phyloP scores from a whole-genome alignment of 768 basidiomycete species.

The Boletales sp. region DNA sequence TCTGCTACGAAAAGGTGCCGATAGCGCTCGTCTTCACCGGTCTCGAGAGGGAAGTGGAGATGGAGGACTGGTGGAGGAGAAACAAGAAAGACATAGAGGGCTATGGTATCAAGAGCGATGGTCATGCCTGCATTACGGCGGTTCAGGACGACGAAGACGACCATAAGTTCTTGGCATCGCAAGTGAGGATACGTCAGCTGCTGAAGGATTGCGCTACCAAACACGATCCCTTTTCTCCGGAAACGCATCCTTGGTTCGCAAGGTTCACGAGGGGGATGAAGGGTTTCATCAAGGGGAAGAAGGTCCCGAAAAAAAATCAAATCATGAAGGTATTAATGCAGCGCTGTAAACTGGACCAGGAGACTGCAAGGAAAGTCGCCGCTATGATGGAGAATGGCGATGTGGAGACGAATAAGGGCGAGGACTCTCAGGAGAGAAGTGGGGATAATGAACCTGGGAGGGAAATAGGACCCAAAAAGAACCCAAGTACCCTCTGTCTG shows the following conservation, averaged over 20 bases:
- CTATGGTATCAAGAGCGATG: constrained; percentile 26
- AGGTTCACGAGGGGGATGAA: constrained; percentile 10
- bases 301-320: constrained; percentile 15
- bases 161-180: constrained; percentile 22
- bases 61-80: constrained; percentile 36
- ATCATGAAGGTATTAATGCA: constrained; percentile 15
- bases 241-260: constrained; percentile 16
- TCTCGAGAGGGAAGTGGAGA: constrained; percentile 31
- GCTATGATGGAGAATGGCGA: constrained; percentile 19
- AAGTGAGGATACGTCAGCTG: constrained; percentile 16
- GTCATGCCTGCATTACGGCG: constrained; percentile 30
- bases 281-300: constrained; percentile 13
- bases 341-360: constrained; percentile 26
- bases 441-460: not conserved
- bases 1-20: constrained; percentile 37
- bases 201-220: constrained; percentile 14
- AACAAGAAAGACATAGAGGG: constrained; percentile 21
- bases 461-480: not conserved
- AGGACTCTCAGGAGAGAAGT: not conserved
- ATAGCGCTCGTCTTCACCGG: constrained; percentile 39
- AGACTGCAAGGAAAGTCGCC: constrained; percentile 22
- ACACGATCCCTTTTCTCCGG: constrained; percentile 10
- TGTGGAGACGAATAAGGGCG: not conserved
- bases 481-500: too few relatives aligned
- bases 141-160: constrained; percentile 23